Base-by-base conservation (phyloP, 2,329 filamentous ascomycete species). In the Leptographium lundbergii region DNA sequence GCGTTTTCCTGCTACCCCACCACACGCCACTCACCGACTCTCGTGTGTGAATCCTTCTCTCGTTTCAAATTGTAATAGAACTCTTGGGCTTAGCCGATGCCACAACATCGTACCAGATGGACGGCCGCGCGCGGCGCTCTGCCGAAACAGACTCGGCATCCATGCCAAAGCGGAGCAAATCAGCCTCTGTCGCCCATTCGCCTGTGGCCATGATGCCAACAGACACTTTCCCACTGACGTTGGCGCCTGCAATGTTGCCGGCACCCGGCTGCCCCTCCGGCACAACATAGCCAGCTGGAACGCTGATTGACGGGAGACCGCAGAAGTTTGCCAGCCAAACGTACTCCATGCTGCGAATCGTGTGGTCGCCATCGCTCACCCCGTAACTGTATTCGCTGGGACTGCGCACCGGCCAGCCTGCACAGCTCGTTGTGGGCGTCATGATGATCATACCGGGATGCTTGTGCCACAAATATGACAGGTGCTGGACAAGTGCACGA, bases 371-470 rank as follows among this genome's bases (percentile, higher is more conserved):
- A 56, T 79, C 76, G 36, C 71, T 77, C 0, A 78, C 60, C 1
- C 76, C 77, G 48, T 72, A 69, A 1, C 59, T 62, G 4, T 75
- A 62, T 64, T 78, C 76, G 1, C 63, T 66, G 4, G 65, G 52
- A 53, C 39, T 54, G 48, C 69, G 67, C 50, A 79, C 74, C 2
- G 71, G 75, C 67, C 74, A 74, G 6, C 77, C 77, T 0, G 74
- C 72, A 54, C 75, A 77, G 19, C 69, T 69, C 0, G 82, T 86
- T 0, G 86, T 88, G 0, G 88, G 88, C 0, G 85, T 86, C 5
- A 89, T 72, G 57, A 91, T 85, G 24, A 91, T 69, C 67, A 91
- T 78, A 6, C 84, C 86, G 0, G 86, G 86, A 62, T 91, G 73
- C 54, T 75, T 68, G 59, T 76, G 69, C 77, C 84, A 91, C 3